These are phyloP conservation scores for Pyrenochaeta sp. DNA, from an alignment of 2,329 filamentous ascomycete species.

Conservation along the genomic window DNA sequence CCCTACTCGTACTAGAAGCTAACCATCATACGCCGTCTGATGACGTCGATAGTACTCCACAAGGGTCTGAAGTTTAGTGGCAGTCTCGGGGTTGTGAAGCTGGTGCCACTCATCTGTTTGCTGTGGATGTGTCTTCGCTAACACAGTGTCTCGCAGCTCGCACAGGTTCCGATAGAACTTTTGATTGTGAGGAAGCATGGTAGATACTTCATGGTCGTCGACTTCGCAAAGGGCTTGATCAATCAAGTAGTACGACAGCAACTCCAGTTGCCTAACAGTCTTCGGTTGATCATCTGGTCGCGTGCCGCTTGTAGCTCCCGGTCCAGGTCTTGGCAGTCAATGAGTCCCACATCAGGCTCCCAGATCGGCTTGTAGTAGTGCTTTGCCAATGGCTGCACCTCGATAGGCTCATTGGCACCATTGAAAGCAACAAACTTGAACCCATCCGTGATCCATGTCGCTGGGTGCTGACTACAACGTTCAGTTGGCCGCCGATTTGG, in stretches of 20 bases:
- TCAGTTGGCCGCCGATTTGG: conserved; percentile 11
- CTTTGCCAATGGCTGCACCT: background rate
- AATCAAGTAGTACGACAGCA: too few relatives aligned
- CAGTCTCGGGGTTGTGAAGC: conserved; percentile 8
- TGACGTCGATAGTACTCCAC: conserved; percentile 16
- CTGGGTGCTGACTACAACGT: conserved; percentile 9
- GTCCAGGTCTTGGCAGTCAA: conserved; percentile 10
- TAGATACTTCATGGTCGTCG: background rate
- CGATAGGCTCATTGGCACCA: background rate
- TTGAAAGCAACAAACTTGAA: conserved; percentile 22
- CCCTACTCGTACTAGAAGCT: conserved; percentile 18
- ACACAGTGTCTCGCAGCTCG: conserved; percentile 8
- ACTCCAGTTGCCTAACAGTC: too few relatives aligned
- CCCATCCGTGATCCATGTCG: conserved; percentile 11
- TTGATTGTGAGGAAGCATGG: conserved; percentile 20
- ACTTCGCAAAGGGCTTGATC: conserved; percentile 12
- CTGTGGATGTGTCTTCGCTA: conserved; percentile 11
- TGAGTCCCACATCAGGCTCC: too few relatives aligned
- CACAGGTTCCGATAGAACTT: conserved; percentile 15
- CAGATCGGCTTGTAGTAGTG: too few relatives aligned
- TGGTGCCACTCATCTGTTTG: conserved; percentile 20
- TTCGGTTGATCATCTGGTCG: conserved; percentile 9
- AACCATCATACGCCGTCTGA: conserved; percentile 16
- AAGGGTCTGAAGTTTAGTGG: conserved; percentile 7
- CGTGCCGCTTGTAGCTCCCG: conserved; percentile 15